phyloP scores from a whole-genome alignment of 768 basidiomycete genomes.

The Saitozyma sp. region DNA sequence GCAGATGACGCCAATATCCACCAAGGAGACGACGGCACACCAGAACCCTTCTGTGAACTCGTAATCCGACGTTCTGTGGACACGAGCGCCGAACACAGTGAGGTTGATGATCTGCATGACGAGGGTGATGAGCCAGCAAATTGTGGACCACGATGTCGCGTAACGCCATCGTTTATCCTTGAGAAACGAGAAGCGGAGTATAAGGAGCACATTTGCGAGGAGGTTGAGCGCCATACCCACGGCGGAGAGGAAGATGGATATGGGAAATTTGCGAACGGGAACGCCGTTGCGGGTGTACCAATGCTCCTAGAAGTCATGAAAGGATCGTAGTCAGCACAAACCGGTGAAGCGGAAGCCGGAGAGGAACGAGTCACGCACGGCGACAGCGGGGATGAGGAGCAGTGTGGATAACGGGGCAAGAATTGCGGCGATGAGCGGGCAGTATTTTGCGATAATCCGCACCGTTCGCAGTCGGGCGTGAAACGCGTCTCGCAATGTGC shows the following conservation, averaged over 20 bases:
- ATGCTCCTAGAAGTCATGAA: slow-evolving; percentile 30
- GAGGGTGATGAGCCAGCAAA: slow-evolving; percentile 51
- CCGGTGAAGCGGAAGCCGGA: not conserved
- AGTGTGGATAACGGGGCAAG: slow-evolving; percentile 52
- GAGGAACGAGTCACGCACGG: slow-evolving; percentile 27
- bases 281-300: slow-evolving; percentile 44
- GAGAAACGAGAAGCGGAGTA: slow-evolving; percentile 51
- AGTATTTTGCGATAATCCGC: slow-evolving; percentile 31
- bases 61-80: slow-evolving; percentile 19
- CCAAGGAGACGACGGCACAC: slow-evolving; percentile 36
- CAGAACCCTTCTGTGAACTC: slow-evolving; percentile 37
- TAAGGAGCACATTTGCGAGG: slow-evolving; percentile 49
- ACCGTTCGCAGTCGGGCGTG: too few relatives aligned
- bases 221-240: slow-evolving; percentile 49
- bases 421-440: slow-evolving; percentile 50
- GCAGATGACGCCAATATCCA: slow-evolving; percentile 32
- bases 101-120: slow-evolving; percentile 47
- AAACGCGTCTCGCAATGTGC: too few relatives aligned
- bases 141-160: slow-evolving; percentile 28
- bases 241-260: slow-evolving; percentile 36
- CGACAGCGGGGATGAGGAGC: slow-evolving; percentile 53
- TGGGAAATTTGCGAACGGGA: slow-evolving; percentile 40
- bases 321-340: not conserved
- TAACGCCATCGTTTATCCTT: too few relatives aligned
- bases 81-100: slow-evolving; percentile 28